phyloP scores from a whole-genome alignment of 2,329 filamentous ascomycete species.

The Teratosphaeria pseudoeucalypti region DNA sequence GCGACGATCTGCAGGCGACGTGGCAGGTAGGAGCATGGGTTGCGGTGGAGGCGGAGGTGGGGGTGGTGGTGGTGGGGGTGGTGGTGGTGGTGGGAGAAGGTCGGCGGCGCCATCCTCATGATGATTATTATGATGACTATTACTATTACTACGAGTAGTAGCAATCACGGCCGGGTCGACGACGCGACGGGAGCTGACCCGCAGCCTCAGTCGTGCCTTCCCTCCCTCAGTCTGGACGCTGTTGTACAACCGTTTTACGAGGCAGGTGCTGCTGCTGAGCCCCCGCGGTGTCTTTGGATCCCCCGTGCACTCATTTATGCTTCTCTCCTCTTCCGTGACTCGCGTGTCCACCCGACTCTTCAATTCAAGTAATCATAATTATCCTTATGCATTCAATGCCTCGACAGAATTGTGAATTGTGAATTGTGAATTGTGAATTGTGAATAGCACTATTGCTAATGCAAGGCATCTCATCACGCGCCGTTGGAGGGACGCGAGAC shows the following conservation, averaged over 20 bases:
- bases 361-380: not conserved
- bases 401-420: not conserved
- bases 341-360: not conserved
- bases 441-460: not conserved
- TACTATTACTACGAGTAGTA: not conserved
- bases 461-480: not conserved
- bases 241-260: not conserved
- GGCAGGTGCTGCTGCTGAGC: not conserved
- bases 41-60: constrained; percentile 4
- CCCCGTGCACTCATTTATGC: not conserved
- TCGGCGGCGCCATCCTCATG: constrained; percentile 10
- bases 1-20: constrained; percentile 38
- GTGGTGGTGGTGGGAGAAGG: not conserved
- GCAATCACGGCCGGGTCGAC: no score
- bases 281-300: not conserved
- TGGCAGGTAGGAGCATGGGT: constrained; percentile 31
- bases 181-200: not conserved
- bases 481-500: not conserved
- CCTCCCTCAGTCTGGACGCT: not conserved
- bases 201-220: not conserved
- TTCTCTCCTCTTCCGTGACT: not conserved
- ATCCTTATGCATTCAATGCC: no score
- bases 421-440: no score
- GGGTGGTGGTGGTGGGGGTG: no score
- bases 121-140: not conserved